Evolutionary conservation across 495 filamentous ascomycete species (phyloP).

Genomic region (Xylaria cubensis): DNA sequence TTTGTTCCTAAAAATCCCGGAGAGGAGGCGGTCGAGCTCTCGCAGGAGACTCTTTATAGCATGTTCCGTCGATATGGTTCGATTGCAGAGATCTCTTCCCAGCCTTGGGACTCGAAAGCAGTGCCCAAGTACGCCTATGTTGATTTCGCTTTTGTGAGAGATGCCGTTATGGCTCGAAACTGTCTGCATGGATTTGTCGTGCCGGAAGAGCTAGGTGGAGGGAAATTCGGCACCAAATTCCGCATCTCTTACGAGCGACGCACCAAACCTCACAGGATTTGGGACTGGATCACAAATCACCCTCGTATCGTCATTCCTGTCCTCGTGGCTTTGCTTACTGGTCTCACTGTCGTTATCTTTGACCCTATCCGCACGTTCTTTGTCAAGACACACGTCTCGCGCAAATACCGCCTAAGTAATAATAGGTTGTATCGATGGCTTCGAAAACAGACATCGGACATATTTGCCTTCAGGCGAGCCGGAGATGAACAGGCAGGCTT

Average conservation of each 20-base stretch:
- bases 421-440: slow-evolving; percentile 79
- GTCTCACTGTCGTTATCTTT: slow-evolving; percentile 89
- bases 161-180: slow-evolving; percentile 86
- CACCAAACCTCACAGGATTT: slow-evolving; percentile 75
- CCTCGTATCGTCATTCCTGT: slow-evolving; percentile 87
- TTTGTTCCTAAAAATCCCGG: slow-evolving; percentile 76
- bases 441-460: slow-evolving; percentile 75
- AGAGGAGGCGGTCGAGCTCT: slow-evolving; percentile 71
- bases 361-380: slow-evolving; percentile 93
- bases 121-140: slow-evolving; percentile 79
- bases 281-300: slow-evolving; percentile 89
- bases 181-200: slow-evolving; percentile 88
- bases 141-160: slow-evolving; percentile 72
- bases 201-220: slow-evolving; percentile 67
- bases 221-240: slow-evolving; percentile 73
- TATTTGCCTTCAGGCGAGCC: slow-evolving; percentile 58
- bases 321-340: slow-evolving; percentile 77
- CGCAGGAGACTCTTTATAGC: slow-evolving; percentile 83
- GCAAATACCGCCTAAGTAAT: slow-evolving; percentile 73
- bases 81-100: slow-evolving; percentile 76
- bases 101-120: slow-evolving; percentile 83
- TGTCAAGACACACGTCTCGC: slow-evolving; percentile 83
- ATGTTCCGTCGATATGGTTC: slow-evolving; percentile 93
- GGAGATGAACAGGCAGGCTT: slow-evolving; percentile 72
- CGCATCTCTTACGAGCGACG: slow-evolving; percentile 83